Evolutionary conservation across 164 flowering plant species (phyloP), one percentile per base, ranked within the genome.

Genomic region (Tetrastigma voinierianum): DNA sequence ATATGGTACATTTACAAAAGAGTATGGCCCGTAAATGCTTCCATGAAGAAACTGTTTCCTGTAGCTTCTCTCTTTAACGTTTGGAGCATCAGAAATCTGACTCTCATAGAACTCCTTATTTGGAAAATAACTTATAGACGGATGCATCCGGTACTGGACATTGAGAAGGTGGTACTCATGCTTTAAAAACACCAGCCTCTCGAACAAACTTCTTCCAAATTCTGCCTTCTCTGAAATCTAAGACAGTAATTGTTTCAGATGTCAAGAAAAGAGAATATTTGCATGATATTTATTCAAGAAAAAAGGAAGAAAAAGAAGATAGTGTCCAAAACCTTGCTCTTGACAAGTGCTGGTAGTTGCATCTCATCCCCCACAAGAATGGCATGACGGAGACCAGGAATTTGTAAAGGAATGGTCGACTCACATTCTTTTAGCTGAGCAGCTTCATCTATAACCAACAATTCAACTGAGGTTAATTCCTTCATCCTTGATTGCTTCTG

Each of bases 91-190:
- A 23, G 4, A 12, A n/a, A 87, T 82, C 67, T 67, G 70, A 0
- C 67, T 71, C 8, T 58, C 20, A 18, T 87, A n/a, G 53, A 87
- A 87, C 21, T 75, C 75, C 4, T 17, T 44, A 67, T 82, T 87
- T 43, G 92, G 92, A 58, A 85, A 85, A 3, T 46, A 55, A 48
- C 83, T 84, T n/a, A n/a, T n/a, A 3, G 77, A 67, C 2, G 86
- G 86, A 68, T 81, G 84, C 86, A 84, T 82, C 54, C 86, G 49
- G 55, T 85, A 85, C 53, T 85, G 89, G 3, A 78, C 53, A 43
- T 80, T 66, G 3, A 85, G 80, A 45, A 83, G 82, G 57, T 81
- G 76, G 58, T 72, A 83, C 57, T 52, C 49, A 40, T 80, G 78
- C n/a, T 79, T 82, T 43, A 82, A 56, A 9, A 57, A 44, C 10